Conservation (phyloP, 2,329 filamentous ascomycete genomes). For the Blastomyces gilchristii region DNA sequence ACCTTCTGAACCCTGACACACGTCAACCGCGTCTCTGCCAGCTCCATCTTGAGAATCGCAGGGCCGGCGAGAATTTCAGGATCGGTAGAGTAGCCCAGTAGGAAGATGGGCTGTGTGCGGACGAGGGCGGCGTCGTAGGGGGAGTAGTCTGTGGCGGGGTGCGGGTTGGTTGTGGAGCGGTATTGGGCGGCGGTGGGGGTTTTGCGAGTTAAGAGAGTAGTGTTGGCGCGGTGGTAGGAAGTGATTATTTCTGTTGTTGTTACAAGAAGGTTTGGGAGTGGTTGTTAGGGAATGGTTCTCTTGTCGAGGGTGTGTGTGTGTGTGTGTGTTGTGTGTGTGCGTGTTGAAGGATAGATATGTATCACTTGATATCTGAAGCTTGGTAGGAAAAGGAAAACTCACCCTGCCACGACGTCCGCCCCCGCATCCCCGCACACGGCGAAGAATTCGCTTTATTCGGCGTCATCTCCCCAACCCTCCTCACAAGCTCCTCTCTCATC, state of each 20-base stretch:
- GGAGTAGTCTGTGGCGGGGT: not conserved
- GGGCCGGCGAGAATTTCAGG: not conserved
- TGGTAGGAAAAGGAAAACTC: not conserved
- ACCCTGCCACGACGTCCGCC: conserved; percentile 2
- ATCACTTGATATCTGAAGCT: too few relatives aligned
- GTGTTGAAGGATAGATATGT: too few relatives aligned
- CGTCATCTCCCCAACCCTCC: not conserved
- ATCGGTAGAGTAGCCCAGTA: conserved; percentile 7
- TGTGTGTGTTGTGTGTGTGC: too few relatives aligned
- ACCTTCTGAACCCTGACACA: conserved; percentile 9
- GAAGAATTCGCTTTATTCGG: not conserved
- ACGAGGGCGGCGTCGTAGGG: conserved; percentile 4
- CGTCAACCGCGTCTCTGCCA: conserved; percentile 6
- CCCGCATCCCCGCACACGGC: conserved; percentile 7
- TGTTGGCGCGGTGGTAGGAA: not conserved
- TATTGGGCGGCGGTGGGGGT: conserved; percentile 8
- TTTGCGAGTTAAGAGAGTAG: not conserved
- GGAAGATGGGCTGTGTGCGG: conserved; percentile 6
- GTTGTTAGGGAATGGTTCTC: not conserved
- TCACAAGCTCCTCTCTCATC: conserved; percentile 4
- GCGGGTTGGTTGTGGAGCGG: conserved; percentile 1
- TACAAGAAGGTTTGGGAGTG: not conserved
- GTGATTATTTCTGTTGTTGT: conserved; percentile 9
- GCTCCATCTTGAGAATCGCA: not conserved
- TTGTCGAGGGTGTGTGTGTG: not conserved